Conservation (phyloP, 192 early-diverging fungal genomes). For the Rhizoclosmatium sp. region DNA sequence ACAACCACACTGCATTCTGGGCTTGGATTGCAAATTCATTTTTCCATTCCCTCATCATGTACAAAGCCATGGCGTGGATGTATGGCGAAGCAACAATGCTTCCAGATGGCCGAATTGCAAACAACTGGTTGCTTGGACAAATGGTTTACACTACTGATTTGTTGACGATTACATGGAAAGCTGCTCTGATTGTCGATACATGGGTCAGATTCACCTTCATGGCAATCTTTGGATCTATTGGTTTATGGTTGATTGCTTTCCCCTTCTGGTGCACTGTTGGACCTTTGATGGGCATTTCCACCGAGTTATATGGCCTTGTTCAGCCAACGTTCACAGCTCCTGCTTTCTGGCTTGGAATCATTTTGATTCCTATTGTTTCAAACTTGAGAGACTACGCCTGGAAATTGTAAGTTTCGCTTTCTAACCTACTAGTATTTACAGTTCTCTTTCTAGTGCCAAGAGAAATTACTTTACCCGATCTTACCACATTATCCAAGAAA, state of each 20-base stretch:
- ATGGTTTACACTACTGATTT: conserved; percentile 90
- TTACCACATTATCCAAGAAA: conserved; percentile 99
- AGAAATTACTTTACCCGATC: conserved; percentile 81
- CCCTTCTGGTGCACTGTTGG: conserved; percentile 83
- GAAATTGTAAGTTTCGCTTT: conserved; percentile 84
- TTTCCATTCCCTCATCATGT: conserved; percentile 89
- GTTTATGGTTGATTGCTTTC: conserved; percentile 88
- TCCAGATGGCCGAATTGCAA: conserved; percentile 73
- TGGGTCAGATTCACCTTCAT: conserved; percentile 96
- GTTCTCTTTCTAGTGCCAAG: conserved; percentile 65
- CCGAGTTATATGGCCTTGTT: conserved; percentile 60
- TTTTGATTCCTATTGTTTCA: conserved; percentile 85
- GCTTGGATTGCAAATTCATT: conserved; percentile 91
- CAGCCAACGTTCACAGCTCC: conserved; percentile 44
- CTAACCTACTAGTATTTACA: conserved; percentile 19
- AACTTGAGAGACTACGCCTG: conserved; percentile 90
- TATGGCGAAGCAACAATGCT: conserved; percentile 77
- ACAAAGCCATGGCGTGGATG: conserved; percentile 70
- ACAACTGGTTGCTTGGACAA: conserved; percentile 91
- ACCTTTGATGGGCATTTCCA: conserved; percentile 61
- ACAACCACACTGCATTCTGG: conserved; percentile 92
- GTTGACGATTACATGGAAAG: conserved; percentile 89
- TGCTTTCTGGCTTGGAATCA: conserved; percentile 86
- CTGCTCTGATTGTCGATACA: conserved; percentile 85
- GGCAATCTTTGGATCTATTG: conserved; percentile 89